Percentiles rank a stretch among this genome's conserved stretches.
Conservation (phyloP, 2,329 filamentous ascomycete genomes). For the Akanthomyces dipterigenus region DNA sequence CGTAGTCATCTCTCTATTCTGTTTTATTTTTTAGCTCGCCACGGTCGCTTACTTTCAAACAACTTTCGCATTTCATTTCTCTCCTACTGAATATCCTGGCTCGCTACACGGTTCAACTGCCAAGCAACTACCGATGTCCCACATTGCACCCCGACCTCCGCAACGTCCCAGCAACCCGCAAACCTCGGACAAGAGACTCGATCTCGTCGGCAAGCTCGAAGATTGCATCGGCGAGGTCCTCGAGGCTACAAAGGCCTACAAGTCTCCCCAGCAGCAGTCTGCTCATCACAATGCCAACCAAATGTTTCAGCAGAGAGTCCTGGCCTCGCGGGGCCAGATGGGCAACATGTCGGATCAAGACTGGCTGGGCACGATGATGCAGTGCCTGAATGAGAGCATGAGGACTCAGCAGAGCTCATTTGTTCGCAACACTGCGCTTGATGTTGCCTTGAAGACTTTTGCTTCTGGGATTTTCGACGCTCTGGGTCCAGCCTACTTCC, state of each 20-base stretch:
- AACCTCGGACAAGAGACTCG: background rate
- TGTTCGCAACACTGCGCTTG: background rate
- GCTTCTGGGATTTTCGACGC: background rate
- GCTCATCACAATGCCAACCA: constrained; percentile 6
- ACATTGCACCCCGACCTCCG: background rate
- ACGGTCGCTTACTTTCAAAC: background rate
- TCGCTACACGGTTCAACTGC: background rate
- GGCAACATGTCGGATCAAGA: background rate
- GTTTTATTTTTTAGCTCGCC: background rate
- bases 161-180: background rate
- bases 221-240: background rate
- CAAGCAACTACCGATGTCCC: background rate
- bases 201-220: background rate
- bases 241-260: background rate
- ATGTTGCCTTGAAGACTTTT: constrained; percentile 1
- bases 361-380: constrained; percentile 4
- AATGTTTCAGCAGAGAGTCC: constrained; percentile 5
- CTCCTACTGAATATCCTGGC: no score
- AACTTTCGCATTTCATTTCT: background rate
- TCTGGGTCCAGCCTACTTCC: constrained; percentile 2
- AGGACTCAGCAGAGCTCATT: background rate
- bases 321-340: background rate
- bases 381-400: constrained; percentile 9
- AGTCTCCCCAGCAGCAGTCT: background rate
- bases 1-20: background rate